Percentiles rank a stretch among this genome's conserved stretches.
phyloP scores from a whole-genome alignment of 805 yeast species.

The Spathaspora gorwiae region DNA sequence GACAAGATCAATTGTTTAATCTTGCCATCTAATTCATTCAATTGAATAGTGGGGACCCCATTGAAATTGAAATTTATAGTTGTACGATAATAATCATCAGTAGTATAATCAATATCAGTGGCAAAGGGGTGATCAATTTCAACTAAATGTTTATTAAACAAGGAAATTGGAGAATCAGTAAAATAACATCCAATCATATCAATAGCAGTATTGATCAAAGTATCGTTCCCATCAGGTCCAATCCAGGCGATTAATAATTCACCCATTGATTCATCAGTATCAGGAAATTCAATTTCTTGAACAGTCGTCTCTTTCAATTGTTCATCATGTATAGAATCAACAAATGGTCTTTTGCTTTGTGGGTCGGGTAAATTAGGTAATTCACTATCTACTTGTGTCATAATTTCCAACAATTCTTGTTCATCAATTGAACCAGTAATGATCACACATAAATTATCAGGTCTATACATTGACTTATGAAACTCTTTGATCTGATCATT shows the following conservation, averaged over 20 bases:
- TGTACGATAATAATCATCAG: slow-evolving; percentile 68
- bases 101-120: slow-evolving; percentile 60
- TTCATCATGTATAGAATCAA: slow-evolving; percentile 55
- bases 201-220: slow-evolving; percentile 58
- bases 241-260: slow-evolving; percentile 73
- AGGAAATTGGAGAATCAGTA: slow-evolving; percentile 71
- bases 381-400: slow-evolving; percentile 58
- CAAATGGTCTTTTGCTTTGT: slow-evolving; percentile 64
- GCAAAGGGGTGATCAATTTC: slow-evolving; percentile 83
- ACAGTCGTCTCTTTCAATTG: slow-evolving; percentile 36
- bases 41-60: slow-evolving; percentile 71
- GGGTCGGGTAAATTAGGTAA: slow-evolving; percentile 41
- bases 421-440: slow-evolving; percentile 85
- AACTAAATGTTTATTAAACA: slow-evolving; percentile 65
- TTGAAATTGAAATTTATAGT: slow-evolving; percentile 53
- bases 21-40: slow-evolving; percentile 50
- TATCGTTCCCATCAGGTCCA: slow-evolving; percentile 62
- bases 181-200: slow-evolving; percentile 70
- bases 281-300: slow-evolving; percentile 73
- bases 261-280: slow-evolving; percentile 80
- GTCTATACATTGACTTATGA: slow-evolving; percentile 67
- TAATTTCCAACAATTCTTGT: slow-evolving; percentile 55
- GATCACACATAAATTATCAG: slow-evolving; percentile 79
- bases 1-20: slow-evolving; percentile 47
- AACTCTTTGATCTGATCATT: slow-evolving; percentile 72